Base-by-base conservation (phyloP, 129 eudicot species). In the Ambrosia artemisiifolia region DNA sequence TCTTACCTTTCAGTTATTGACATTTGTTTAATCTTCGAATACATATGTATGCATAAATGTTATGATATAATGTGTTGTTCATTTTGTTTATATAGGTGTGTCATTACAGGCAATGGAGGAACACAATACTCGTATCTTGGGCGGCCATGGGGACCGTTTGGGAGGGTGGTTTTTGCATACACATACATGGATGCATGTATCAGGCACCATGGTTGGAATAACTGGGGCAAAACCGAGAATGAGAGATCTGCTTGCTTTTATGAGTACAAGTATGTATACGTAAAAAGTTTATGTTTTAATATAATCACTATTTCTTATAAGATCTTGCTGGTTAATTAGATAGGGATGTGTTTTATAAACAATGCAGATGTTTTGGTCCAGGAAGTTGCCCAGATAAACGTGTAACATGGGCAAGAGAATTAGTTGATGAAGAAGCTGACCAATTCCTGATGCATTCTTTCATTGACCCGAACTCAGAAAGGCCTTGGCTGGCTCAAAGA, bases 131-230 rank as follows among this genome's bases (percentile, higher is more conserved):
- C 86, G 32, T 71, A 84, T 84, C 99, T 94, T 65, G 99, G 99
- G 70, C 91, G 97, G 49, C 99, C 99, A 11, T 94, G 99, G 97
- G 97, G 99, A n/a, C 93, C 99, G 65, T 90, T 88, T 64, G 99
- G 97, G 69, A 81, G 99, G 79, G 99, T 94, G 67, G 94, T 94
- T 64, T 94, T 84, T 62, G 99, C 94, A 2, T 90, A 86, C 75
- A 87, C 96, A 0, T 85, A 74, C 34, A 86, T 94, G 95, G 99
- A 94, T 81, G 81, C 88, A 76, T 94, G 99, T 55, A 65, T 94
- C 30, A 90, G 50, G 74, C 84, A 83, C 32, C 88, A 70, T 42
- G 99, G 97, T 19, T 94, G 97, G 99, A 55, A 94, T 71, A 88
- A 94, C 65, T 94, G 99, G 96, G 94, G 96, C 10, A 90, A 90